phyloP scores from a whole-genome alignment of 2,329 filamentous ascomycete genomes.

The Aspergillus transmontanensis region DNA sequence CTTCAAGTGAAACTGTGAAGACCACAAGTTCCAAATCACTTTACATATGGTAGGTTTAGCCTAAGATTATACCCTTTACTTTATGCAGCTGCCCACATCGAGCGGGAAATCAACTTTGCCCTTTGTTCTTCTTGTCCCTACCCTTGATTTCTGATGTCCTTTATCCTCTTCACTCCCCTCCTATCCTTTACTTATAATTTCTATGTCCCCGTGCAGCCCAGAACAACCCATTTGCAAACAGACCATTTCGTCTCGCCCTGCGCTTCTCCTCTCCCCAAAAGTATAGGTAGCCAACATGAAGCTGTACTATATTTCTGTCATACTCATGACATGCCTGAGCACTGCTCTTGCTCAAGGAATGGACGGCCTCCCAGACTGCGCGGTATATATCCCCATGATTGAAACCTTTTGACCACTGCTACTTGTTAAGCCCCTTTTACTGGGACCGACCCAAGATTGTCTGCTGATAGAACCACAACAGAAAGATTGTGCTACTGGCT shows the following conservation, averaged over 20 bases:
- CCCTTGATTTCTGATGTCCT: too few species aligned
- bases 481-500: slow-evolving; percentile 45
- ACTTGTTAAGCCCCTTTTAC: background rate
- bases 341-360: slow-evolving; percentile 51
- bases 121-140: background rate
- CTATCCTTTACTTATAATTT: background rate
- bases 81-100: background rate
- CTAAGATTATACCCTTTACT: background rate
- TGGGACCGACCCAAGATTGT: background rate
- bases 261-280: background rate
- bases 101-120: background rate
- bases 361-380: slow-evolving; percentile 53
- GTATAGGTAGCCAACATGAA: slow-evolving; percentile 48
- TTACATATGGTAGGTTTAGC: background rate
- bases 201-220: background rate
- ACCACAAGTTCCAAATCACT: background rate
- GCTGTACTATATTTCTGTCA: slow-evolving; percentile 52
- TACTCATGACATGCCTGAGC: slow-evolving; percentile 56
- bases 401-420: background rate
- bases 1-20: background rate
- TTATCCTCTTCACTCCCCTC: background rate
- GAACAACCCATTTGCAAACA: background rate
- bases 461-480: slow-evolving; percentile 19
- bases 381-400: slow-evolving; percentile 49
- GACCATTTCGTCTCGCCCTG: background rate